Evolutionary conservation across 192 early-diverging fungal species (phyloP).

Genomic region (Tieghemiomyces parasiticus): DNA sequence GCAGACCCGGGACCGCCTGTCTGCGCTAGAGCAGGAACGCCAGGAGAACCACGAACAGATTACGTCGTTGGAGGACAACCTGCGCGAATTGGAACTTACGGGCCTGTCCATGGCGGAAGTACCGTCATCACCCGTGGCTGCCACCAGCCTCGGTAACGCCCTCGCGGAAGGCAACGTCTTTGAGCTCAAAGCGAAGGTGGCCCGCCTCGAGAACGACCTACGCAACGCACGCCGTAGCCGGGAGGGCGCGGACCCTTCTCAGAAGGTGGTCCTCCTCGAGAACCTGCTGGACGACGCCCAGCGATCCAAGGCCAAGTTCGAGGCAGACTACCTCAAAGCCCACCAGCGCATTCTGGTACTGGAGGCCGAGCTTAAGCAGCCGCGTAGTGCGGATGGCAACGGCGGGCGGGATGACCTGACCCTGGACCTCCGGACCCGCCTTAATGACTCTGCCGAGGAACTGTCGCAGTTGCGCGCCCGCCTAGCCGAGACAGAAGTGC

Average conservation of each 20-base stretch:
- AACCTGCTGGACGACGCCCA: conserved; percentile 44
- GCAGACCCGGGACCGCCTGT: conserved; percentile 39
- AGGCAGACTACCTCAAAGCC: conserved; percentile 41
- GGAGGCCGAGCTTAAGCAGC: conserved; percentile 31
- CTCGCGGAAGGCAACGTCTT: conserved; percentile 22
- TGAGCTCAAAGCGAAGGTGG: conserved; percentile 29
- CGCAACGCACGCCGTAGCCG: conserved; percentile 14
- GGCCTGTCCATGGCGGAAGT: conserved; percentile 23
- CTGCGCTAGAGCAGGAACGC: conserved; percentile 44
- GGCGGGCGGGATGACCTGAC: conserved; percentile 15
- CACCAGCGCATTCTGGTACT: conserved; percentile 34
- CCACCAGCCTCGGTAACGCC: conserved; percentile 19
- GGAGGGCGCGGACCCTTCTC: conserved; percentile 10
- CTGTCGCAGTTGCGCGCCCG: conserved; percentile 15
- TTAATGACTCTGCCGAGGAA: conserved; percentile 14
- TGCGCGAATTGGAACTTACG: conserved; percentile 67
- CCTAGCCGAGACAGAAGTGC: conserved; percentile 20
- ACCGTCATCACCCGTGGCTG: neutral
- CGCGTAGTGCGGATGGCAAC: conserved; percentile 12
- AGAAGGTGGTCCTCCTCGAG: conserved; percentile 33
- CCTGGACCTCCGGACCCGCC: conserved; percentile 14
- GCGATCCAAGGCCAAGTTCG: conserved; percentile 37
- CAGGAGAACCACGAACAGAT: conserved; percentile 61
- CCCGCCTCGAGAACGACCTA: conserved; percentile 48
- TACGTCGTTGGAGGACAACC: conserved; percentile 54